Conservation (phyloP, 306 rosid species). For the Argentina anserina region DNA sequence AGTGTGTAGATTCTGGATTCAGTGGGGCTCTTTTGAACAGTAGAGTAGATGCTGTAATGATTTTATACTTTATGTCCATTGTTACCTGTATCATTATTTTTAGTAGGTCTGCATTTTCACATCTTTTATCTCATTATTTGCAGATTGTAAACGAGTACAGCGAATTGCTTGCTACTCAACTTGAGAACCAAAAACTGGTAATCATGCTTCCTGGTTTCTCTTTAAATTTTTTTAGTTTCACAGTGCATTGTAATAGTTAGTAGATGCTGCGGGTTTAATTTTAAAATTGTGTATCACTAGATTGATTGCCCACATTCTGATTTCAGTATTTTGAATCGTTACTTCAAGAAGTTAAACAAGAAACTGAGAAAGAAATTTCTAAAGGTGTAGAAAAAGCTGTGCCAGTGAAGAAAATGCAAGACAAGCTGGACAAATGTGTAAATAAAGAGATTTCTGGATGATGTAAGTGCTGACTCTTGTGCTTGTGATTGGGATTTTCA, state of each 20-base stretch:
- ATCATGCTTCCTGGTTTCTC: neutral
- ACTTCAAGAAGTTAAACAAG: constrained; percentile 84
- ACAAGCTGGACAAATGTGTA: constrained; percentile 69
- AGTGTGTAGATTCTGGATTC: constrained; percentile 60
- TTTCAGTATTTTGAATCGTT: constrained; percentile 85
- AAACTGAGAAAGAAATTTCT: constrained; percentile 61
- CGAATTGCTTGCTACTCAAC: constrained; percentile 84
- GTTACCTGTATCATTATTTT: neutral
- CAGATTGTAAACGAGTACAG: constrained; percentile 93
- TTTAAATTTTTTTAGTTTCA: neutral
- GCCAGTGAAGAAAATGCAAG: constrained; percentile 65
- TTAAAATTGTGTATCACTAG: neutral
- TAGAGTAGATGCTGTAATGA: constrained; percentile 89
- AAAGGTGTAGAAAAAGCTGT: constrained; percentile 69
- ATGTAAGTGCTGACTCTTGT: constrained; percentile 41
- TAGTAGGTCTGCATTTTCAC: constrained; percentile 12
- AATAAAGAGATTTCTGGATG: constrained; percentile 81
- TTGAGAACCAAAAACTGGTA: constrained; percentile 86
- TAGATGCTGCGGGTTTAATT: neutral
- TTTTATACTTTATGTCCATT: constrained; percentile 18
- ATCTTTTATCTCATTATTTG: constrained; percentile 20
- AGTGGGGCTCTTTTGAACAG: constrained; percentile 81
- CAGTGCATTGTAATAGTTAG: neutral
- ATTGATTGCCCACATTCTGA: constrained; percentile 14
- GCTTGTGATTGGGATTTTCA: neutral